phyloP scores from a whole-genome alignment of 192 early-diverging fungal species.

The Oehlia diaphana region DNA sequence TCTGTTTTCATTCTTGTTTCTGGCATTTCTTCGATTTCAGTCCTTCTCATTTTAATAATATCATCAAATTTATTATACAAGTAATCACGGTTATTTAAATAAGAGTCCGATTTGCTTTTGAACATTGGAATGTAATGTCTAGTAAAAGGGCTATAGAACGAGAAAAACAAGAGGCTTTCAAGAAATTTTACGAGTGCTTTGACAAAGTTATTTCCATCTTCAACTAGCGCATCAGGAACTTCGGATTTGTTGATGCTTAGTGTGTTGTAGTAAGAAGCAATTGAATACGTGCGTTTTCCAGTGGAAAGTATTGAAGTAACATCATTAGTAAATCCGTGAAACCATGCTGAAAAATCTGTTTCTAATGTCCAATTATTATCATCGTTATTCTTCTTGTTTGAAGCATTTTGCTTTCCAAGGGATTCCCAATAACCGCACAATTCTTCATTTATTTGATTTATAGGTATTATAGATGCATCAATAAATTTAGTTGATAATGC shows the following conservation, averaged over 20 bases:
- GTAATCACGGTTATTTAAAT: constrained; percentile 9
- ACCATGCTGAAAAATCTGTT: constrained; percentile 6
- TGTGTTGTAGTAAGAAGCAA: not conserved
- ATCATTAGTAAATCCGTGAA: not conserved
- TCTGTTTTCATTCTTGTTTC: not conserved
- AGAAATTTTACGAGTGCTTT: not conserved
- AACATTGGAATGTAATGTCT: not conserved
- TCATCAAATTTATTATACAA: not conserved
- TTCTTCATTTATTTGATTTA: not conserved
- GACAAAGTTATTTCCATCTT: not conserved
- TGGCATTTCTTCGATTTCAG: not conserved
- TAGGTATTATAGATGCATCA: not conserved
- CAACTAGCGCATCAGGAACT: not conserved
- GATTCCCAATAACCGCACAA: constrained; percentile 13
- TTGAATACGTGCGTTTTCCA: not conserved
- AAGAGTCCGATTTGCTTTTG: not conserved
- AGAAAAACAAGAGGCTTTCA: not conserved
- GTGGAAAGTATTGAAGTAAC: not conserved
- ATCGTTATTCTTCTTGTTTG: not conserved
- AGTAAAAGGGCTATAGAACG: not conserved
- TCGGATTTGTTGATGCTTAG: not conserved
- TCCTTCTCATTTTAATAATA: constrained; percentile 14
- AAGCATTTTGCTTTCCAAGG: not conserved
- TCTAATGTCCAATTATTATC: constrained; percentile 8
- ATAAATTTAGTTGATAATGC: constrained; percentile 2